These are phyloP conservation scores for Arthrobotrys megalospora DNA, from an alignment of 2,329 filamentous ascomycete species.

Conservation along the genomic window DNA sequence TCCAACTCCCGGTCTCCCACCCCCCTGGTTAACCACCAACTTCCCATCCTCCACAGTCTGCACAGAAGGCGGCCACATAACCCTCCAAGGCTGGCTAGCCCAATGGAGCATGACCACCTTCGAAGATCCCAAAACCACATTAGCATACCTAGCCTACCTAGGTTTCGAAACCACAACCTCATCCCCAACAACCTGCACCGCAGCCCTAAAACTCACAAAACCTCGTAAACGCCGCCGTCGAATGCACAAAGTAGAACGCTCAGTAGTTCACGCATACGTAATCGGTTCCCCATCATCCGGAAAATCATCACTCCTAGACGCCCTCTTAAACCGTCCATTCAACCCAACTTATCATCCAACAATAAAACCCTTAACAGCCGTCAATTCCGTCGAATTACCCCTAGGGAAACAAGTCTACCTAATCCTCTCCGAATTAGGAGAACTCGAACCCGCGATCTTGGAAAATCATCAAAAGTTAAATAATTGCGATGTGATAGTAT, in stretches of 20 bases:
- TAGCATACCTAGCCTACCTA: conserved; percentile 95
- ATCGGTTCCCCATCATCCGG: conserved; percentile 87
- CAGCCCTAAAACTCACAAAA: conserved; percentile 92
- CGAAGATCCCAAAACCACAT: conserved; percentile 91
- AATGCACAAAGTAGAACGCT: conserved; percentile 89
- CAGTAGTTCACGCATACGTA: conserved; percentile 94
- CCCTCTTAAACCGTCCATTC: conserved; percentile 91
- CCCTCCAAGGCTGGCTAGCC: conserved; percentile 95
- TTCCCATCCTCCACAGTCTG: conserved; percentile 95
- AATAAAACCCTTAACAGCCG: conserved; percentile 91
- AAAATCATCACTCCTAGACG: conserved; percentile 87
- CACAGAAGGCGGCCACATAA: conserved; percentile 95
- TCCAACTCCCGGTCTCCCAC: conserved; percentile 89
- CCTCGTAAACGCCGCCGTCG: conserved; percentile 86
- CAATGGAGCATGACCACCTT: conserved; percentile 99
- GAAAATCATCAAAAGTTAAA: conserved; percentile 93
- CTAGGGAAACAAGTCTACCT: conserved; percentile 98
- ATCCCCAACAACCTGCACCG: conserved; percentile 81
- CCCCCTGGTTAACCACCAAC: conserved; percentile 87
- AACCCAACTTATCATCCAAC: conserved; percentile 88
- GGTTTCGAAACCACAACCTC: conserved; percentile 87
- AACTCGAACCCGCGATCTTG: conserved; percentile 93
- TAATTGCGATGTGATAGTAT: conserved; percentile 93
- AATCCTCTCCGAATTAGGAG: conserved; percentile 93
- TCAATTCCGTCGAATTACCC: conserved; percentile 95